phyloP scores from a whole-genome alignment of 169 alveolate species.

The Cryptosporidium sp. region DNA sequence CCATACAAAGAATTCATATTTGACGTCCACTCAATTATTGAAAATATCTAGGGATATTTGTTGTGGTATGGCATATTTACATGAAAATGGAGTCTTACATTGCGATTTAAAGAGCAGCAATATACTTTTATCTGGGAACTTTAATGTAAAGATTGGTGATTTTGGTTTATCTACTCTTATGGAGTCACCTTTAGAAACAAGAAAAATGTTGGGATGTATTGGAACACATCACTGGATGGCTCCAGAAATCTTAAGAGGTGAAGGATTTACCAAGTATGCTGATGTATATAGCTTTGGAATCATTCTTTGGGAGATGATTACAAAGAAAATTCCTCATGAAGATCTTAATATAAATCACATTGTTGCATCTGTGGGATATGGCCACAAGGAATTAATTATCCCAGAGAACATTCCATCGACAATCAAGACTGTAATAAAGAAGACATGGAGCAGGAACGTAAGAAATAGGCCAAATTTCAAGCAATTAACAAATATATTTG shows the following conservation, averaged over 20 bases:
- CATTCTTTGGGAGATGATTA: slow-evolving; percentile 87
- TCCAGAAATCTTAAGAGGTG: slow-evolving; percentile 87
- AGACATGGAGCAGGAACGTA: slow-evolving; percentile 67
- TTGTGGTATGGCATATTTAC: slow-evolving; percentile 85
- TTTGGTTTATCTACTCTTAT: slow-evolving; percentile 85
- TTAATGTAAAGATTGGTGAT: slow-evolving; percentile 89
- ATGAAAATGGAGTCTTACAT: slow-evolving; percentile 86
- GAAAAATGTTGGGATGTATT: slow-evolving; percentile 81
- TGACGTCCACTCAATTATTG: slow-evolving; percentile 77
- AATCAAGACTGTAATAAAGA: slow-evolving; percentile 13
- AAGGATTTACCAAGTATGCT: slow-evolving; percentile 83
- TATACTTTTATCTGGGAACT: slow-evolving; percentile 84
- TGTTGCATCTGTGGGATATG: slow-evolving; percentile 80
- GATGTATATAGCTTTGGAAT: slow-evolving; percentile 88
- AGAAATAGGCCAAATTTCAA: slow-evolving; percentile 48
- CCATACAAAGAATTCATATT: slow-evolving; percentile 77
- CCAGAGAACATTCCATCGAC: slow-evolving; percentile 50
- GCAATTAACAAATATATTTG: slow-evolving; percentile 55
- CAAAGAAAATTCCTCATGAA: slow-evolving; percentile 83
- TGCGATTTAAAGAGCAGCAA: slow-evolving; percentile 87
- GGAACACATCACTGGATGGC: slow-evolving; percentile 92
- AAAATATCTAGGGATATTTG: slow-evolving; percentile 84
- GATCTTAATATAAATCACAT: slow-evolving; percentile 79
- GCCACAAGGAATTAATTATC: slow-evolving; percentile 39
- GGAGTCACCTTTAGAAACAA: slow-evolving; percentile 77